These are phyloP conservation scores for Gossypium aridum DNA, from an alignment of 441 rosid species.

Conservation along the genomic window DNA sequence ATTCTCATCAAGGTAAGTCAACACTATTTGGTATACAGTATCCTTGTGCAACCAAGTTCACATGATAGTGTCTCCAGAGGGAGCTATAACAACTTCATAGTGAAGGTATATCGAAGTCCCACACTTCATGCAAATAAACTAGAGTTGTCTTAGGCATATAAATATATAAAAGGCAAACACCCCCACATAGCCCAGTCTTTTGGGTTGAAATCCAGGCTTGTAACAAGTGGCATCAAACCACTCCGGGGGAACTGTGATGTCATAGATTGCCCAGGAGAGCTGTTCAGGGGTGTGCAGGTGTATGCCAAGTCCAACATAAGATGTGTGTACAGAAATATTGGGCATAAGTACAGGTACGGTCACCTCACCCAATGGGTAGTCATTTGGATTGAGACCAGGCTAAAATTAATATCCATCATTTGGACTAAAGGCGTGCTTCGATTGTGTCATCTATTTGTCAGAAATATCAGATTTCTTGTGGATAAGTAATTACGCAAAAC, in stretches of 20 bases:
- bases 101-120: not conserved
- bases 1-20: too few relatives aligned
- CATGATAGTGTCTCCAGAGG: not conserved
- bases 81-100: not conserved
- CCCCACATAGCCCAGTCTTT: not conserved
- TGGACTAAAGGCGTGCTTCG: not conserved
- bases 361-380: not conserved
- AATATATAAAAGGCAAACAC: not conserved
- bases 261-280: not conserved
- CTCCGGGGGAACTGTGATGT: not conserved
- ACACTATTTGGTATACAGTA: not conserved
- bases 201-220: not conserved
- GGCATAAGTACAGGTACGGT: not conserved
- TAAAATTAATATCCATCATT: not conserved
- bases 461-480: not conserved
- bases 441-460: not conserved
- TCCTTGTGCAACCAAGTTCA: not conserved
- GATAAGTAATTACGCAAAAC: not conserved
- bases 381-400: not conserved
- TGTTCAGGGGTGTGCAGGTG: not conserved
- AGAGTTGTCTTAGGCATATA: not conserved
- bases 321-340: not conserved
- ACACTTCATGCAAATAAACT: not conserved
- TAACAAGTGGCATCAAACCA: not conserved
- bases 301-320: not conserved